Evolutionary conservation across 805 yeast genomes (phyloP), one percentile per base, ranked within the genome.

Genomic region (Sporopachydermia lactativora): DNA sequence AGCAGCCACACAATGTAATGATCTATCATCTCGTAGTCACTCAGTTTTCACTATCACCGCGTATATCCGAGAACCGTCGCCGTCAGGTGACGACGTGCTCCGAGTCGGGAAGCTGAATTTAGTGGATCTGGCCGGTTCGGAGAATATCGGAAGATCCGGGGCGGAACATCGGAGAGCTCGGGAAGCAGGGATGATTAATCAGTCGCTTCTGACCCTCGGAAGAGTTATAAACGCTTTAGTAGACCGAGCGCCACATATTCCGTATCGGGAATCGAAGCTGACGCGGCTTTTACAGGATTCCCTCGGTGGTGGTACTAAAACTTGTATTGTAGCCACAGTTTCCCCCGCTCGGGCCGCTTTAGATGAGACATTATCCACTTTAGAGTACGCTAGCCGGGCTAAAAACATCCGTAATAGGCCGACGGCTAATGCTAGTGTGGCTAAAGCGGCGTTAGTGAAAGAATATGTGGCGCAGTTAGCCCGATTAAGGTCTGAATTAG

Each of bases 111-210:
- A 83, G 52, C 68, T 84, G 54, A 84, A 86, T 53, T 62, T 86
- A 16, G 97, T 89, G 4, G 97, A 89, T 61, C 66, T 89, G 47
- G 98, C 97, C 0, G 97, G 98, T 1, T 82, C 95, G 3, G 98
- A 89, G 56, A 88, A 88, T 54, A 79, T 89, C 41, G 72, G 66
- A 47, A 66, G 85, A 50, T 82, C 95, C 0, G 98, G 98, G 2
- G 95, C 96, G 0, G 67, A 74, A 17, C 77, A 81, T 48, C 80
- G 75, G 53, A 68, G 95, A 36, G 96, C 95, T 0, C 77, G 85
- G 48, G 98, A 89, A 54, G 95, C 96, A 0, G 96, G 96, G 0
- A 75, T 84, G 15, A 88, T 88, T 39, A 89, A 89, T 58, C 95
- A 85, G 57, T 80, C 94, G 57, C 64, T 89, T 40, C 61, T 89